phyloP scores from a whole-genome alignment of 73 alveolate genomes.

The Paraurostyla sp. region DNA sequence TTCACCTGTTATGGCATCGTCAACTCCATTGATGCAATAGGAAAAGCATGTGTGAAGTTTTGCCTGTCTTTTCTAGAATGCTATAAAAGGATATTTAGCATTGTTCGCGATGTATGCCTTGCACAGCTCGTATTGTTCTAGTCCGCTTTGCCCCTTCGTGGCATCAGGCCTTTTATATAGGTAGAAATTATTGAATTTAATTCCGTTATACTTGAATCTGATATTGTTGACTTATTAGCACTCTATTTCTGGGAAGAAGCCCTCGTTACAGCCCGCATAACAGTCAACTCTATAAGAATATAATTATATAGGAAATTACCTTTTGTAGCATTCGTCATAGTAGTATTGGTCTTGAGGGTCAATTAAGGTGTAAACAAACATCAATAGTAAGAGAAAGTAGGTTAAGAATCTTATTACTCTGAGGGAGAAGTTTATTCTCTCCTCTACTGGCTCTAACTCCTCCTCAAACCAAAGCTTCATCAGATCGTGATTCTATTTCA shows the following conservation, averaged over 20 bases:
- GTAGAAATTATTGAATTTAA: conserved; percentile 53
- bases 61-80: conserved; percentile 46
- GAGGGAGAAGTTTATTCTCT: conserved; percentile 62
- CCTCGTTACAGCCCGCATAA: conserved; percentile 60
- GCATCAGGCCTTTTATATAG: conserved; percentile 53
- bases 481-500: conserved; percentile 70
- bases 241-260: conserved; percentile 68
- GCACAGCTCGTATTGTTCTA: conserved; percentile 64
- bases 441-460: conserved; percentile 61
- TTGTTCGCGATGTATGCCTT: conserved; percentile 37
- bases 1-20: conserved; percentile 39
- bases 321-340: conserved; percentile 54
- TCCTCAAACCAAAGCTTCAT: conserved; percentile 79
- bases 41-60: conserved; percentile 77
- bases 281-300: conserved; percentile 53
- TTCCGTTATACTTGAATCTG: conserved; percentile 68
- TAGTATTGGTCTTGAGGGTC: conserved; percentile 62
- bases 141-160: conserved; percentile 18
- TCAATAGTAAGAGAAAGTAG: conserved; percentile 36
- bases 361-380: conserved; percentile 47
- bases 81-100: conserved; percentile 19
- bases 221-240: conserved; percentile 41
- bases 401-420: conserved; percentile 53
- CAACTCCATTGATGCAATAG: conserved; percentile 68
- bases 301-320: neutral